These are phyloP conservation scores for Arctium minus DNA, from an alignment of 129 eudicot genomes.

Conservation along the genomic window DNA sequence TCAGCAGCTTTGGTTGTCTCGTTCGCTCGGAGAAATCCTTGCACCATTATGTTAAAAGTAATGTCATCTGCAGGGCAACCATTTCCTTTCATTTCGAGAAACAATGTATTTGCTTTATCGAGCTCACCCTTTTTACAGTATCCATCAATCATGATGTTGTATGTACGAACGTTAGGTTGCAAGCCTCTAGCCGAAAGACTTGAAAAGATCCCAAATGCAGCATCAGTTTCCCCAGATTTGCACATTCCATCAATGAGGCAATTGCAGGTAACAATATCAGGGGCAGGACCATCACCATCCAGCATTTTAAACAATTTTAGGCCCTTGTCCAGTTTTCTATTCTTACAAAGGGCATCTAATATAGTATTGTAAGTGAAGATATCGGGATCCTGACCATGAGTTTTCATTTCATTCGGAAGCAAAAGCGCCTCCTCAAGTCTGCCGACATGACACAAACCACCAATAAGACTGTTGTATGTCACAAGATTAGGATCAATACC, in stretches of 20 bases:
- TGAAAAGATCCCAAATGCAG: conserved; percentile 22
- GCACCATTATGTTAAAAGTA: conserved; percentile 27
- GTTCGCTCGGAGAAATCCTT: conserved; percentile 27
- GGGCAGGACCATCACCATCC: conserved; percentile 17
- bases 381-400: conserved; percentile 25
- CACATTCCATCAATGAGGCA: conserved; percentile 36
- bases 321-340: conserved; percentile 9
- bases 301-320: conserved; percentile 17
- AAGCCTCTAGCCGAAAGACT: conserved; percentile 27
- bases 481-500: conserved; percentile 18
- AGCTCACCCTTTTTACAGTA: conserved; percentile 26
- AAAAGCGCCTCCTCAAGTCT: conserved; percentile 30
- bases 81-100: conserved; percentile 18
- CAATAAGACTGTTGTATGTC: conserved; percentile 24
- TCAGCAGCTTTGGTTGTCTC: conserved; percentile 20
- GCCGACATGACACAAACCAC: conserved; percentile 20
- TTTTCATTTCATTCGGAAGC: conserved; percentile 24
- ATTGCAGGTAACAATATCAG: conserved; percentile 33
- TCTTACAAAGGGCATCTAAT: conserved; percentile 26
- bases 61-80: conserved; percentile 26
- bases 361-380: conserved; percentile 21
- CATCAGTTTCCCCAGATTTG: conserved; percentile 26
- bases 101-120: conserved; percentile 19
- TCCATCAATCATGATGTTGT: conserved; percentile 31
- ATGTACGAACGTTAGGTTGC: conserved; percentile 36